These are phyloP conservation scores for Aspergillus brasiliensis DNA, from an alignment of 2,329 filamentous ascomycete genomes.

Conservation along the genomic window DNA sequence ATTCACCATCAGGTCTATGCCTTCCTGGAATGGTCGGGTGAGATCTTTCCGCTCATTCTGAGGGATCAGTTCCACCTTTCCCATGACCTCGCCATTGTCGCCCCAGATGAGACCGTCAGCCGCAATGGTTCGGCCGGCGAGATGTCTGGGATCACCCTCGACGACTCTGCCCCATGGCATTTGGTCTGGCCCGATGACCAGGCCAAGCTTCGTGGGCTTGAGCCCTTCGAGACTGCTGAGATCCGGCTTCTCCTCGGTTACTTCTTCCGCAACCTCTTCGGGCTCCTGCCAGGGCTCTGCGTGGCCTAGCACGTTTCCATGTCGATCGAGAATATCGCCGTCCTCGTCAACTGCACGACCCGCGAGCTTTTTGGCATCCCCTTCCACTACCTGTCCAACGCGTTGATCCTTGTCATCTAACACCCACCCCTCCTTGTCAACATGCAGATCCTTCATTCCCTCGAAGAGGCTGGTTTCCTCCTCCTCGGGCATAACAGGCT, in stretches of 20 bases:
- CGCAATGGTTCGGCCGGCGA: constrained; percentile 59
- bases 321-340: constrained; percentile 63
- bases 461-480: constrained; percentile 44
- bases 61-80: constrained; percentile 60
- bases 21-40: constrained; percentile 59
- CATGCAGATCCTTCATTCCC: constrained; percentile 50
- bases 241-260: constrained; percentile 51
- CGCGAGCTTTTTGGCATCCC: constrained; percentile 61
- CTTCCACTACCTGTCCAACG: constrained; percentile 57
- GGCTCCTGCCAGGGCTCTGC: constrained; percentile 57
- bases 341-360: constrained; percentile 64
- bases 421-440: constrained; percentile 52
- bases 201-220: constrained; percentile 60
- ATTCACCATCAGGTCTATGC: constrained; percentile 59
- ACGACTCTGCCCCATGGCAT: constrained; percentile 59
- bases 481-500: constrained; percentile 44
- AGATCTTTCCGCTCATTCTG: constrained; percentile 56
- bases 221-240: constrained; percentile 51
- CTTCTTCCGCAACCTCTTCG: constrained; percentile 44
- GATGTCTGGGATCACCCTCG: constrained; percentile 59
- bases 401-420: constrained; percentile 51
- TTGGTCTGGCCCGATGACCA: constrained; percentile 56
- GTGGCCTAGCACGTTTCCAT: constrained; percentile 63
- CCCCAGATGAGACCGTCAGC: constrained; percentile 58
- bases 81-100: constrained; percentile 55